phyloP scores from a whole-genome alignment of 768 basidiomycete species.

The Suillus ampliporus region DNA sequence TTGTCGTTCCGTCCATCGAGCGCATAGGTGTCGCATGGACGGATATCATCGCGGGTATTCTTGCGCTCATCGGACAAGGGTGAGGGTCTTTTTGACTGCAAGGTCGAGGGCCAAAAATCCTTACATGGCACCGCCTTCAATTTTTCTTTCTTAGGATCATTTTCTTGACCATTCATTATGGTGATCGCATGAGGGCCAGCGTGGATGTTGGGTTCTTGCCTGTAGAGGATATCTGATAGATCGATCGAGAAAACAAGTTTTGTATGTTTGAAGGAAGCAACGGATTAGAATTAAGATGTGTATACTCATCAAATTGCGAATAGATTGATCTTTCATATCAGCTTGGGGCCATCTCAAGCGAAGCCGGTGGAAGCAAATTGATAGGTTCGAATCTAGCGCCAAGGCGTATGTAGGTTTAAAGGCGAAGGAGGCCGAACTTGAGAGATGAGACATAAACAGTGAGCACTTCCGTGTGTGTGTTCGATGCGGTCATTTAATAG shows the following conservation, averaged over 20 bases:
- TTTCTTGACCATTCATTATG: constrained; percentile 52
- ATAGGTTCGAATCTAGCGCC: constrained; percentile 88
- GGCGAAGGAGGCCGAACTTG: no score
- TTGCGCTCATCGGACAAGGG: constrained; percentile 52
- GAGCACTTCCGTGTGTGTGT: no score
- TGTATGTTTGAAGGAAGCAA: not conserved
- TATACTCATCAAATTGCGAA: no score
- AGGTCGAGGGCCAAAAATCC: not conserved
- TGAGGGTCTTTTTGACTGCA: constrained; percentile 36
- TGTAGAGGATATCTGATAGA: constrained; percentile 38
- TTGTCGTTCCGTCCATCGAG: constrained; percentile 57
- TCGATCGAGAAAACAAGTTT: no score
- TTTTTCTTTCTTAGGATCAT: constrained; percentile 43
- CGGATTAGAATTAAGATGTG: not conserved
- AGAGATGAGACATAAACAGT: no score
- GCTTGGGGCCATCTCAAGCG: no score
- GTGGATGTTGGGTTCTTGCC: constrained; percentile 54
- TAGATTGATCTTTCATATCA: no score
- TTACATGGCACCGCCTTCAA: not conserved
- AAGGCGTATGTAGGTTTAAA: constrained; percentile 79
- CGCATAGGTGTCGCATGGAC: constrained; percentile 51
- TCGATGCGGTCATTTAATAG: no score
- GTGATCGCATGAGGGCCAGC: constrained; percentile 55
- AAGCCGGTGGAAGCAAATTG: constrained; percentile 90
- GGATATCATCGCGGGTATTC: constrained; percentile 48